Conservation (phyloP, 2,329 filamentous ascomycete genomes). For the Tolypocladium endophyticum region DNA sequence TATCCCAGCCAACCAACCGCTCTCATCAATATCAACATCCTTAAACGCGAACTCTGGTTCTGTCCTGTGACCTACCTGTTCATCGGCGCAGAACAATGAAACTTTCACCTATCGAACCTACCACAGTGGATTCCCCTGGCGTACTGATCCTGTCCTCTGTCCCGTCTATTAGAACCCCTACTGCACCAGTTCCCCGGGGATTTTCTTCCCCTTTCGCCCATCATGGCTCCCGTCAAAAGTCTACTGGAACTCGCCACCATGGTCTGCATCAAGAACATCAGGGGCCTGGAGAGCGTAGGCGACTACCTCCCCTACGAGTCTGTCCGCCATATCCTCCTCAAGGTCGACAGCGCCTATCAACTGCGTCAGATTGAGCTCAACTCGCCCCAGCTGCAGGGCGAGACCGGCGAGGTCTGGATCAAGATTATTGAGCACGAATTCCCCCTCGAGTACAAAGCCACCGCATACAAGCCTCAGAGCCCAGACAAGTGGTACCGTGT, state of each 20-base stretch:
- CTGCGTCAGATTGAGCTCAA: conserved; percentile 63
- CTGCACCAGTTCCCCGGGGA: neutral
- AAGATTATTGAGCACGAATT: conserved; percentile 72
- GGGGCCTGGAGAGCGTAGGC: conserved; percentile 57
- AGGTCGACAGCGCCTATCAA: conserved; percentile 63
- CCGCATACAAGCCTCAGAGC: conserved; percentile 55
- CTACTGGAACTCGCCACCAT: conserved; percentile 40
- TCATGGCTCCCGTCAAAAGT: conserved; percentile 33
- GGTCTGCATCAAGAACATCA: conserved; percentile 42
- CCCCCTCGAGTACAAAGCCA: conserved; percentile 47
- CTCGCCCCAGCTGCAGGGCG: conserved; percentile 64
- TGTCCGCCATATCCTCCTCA: conserved; percentile 56
- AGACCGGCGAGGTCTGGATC: conserved; percentile 66
- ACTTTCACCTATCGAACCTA: neutral
- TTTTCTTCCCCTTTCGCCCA: neutral
- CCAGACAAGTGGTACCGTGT: conserved; percentile 66
- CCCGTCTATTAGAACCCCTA: neutral
- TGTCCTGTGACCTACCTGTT: neutral
- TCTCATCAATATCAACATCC: neutral
- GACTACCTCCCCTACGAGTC: conserved; percentile 54
- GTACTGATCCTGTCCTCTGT: neutral
- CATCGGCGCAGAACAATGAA: neutral
- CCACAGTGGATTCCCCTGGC: neutral
- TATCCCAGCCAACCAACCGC: neutral
- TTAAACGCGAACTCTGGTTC: neutral